Percentiles rank a stretch among this genome's conserved stretches.
These are phyloP conservation scores for Tetrastigma voinierianum DNA, from an alignment of 164 flowering plant genomes.

Conservation along the genomic window DNA sequence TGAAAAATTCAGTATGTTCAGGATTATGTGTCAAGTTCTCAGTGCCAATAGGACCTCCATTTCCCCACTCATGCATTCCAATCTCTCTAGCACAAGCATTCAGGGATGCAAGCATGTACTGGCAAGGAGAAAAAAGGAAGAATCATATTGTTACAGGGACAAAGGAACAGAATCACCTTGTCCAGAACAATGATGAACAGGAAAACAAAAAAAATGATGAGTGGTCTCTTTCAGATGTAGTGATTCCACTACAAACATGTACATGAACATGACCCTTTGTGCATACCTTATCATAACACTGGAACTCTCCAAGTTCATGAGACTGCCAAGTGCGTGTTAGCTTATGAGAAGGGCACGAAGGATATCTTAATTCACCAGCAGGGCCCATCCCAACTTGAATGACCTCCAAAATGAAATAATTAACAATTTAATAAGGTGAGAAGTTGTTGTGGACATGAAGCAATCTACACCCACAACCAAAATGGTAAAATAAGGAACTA, in stretches of 20 bases:
- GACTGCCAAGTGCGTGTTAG: conserved; percentile 35
- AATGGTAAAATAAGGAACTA: neutral
- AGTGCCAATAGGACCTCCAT: conserved; percentile 50
- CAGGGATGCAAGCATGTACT: conserved; percentile 68
- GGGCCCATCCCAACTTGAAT: conserved; percentile 85
- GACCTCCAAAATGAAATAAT: conserved; percentile 37
- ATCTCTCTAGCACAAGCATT: conserved; percentile 46
- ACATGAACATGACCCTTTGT: neutral
- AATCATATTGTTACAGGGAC: neutral
- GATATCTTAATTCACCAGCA: conserved; percentile 75
- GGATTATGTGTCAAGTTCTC: conserved; percentile 40
- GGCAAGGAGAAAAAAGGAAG: conserved; percentile 10
- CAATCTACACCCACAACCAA: neutral
- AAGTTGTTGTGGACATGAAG: neutral
- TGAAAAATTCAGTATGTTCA: conserved; percentile 47
- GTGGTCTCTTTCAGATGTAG: neutral
- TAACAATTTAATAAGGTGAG: conserved; percentile 1
- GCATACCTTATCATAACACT: conserved; percentile 74
- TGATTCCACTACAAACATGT: neutral
- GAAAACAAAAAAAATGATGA: too few species aligned
- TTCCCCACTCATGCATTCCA: conserved; percentile 65
- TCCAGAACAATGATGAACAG: neutral
- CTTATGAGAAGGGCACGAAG: conserved; percentile 49
- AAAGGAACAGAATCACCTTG: neutral
- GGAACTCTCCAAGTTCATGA: conserved; percentile 67